Conservation (phyloP, 2,329 filamentous ascomycete species). For the Xylariaceae sp. region DNA sequence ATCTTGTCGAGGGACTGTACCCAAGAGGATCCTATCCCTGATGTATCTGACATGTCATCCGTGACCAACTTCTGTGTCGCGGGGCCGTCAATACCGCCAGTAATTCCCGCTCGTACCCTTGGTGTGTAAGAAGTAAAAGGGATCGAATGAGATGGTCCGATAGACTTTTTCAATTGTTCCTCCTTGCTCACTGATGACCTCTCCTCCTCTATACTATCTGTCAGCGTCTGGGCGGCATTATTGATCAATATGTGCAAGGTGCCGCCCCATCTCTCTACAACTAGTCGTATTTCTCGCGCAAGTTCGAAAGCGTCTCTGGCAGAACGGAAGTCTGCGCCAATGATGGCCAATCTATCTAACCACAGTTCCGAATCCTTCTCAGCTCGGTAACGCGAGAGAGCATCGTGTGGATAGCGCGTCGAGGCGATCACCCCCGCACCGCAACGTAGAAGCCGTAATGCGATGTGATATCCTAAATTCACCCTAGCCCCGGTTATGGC, state of each 20-base stretch:
- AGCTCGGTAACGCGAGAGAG: slow-evolving; percentile 4
- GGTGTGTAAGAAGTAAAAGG: background rate
- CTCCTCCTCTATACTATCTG: slow-evolving; percentile 11
- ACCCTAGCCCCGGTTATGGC: slow-evolving; percentile 6
- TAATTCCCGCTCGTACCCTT: slow-evolving; percentile 3
- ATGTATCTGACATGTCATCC: background rate
- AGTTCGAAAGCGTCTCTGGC: slow-evolving; percentile 11
- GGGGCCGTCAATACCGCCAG: slow-evolving; percentile 3
- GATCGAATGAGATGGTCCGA: background rate
- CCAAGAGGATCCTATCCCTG: slow-evolving; percentile 7
- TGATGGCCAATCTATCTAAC: slow-evolving; percentile 4
- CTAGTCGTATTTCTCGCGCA: background rate
- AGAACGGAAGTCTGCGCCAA: slow-evolving; percentile 10
- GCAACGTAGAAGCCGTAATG: slow-evolving; percentile 8
- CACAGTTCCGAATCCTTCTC: slow-evolving; percentile 6
- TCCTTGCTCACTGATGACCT: slow-evolving; percentile 1
- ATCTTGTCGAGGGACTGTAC: slow-evolving; percentile 13
- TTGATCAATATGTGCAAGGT: slow-evolving; percentile 12
- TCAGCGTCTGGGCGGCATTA: slow-evolving; percentile 11
- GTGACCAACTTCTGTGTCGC: background rate
- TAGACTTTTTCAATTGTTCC: background rate
- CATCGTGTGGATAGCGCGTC: slow-evolving; percentile 12
- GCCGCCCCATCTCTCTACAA: slow-evolving; percentile 9
- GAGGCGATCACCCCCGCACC: slow-evolving; percentile 10
- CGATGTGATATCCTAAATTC: slow-evolving; percentile 9